phyloP scores from a whole-genome alignment of 2,329 filamentous ascomycete genomes.

The Leptographium lundbergii region DNA sequence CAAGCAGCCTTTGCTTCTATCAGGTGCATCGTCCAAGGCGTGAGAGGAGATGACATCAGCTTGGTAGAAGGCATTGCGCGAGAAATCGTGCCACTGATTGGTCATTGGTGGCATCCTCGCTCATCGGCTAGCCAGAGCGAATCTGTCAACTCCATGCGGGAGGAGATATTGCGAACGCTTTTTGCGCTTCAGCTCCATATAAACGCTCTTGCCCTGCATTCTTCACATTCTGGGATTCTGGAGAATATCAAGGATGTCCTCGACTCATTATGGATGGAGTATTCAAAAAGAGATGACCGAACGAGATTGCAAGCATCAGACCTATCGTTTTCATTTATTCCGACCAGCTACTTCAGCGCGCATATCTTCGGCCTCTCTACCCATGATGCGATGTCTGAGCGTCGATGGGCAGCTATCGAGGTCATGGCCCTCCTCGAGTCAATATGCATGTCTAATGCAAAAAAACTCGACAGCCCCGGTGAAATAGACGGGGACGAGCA shows the following conservation, averaged over 20 bases:
- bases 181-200: constrained; percentile 53
- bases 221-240: constrained; percentile 24
- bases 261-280: constrained; percentile 65
- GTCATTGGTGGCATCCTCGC: constrained; percentile 63
- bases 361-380: constrained; percentile 40
- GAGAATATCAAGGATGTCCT: constrained; percentile 50
- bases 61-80: constrained; percentile 48
- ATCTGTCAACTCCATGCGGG: constrained; percentile 45
- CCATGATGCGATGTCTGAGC: constrained; percentile 41
- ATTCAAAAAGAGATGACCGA: constrained; percentile 56
- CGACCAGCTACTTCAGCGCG: constrained; percentile 32
- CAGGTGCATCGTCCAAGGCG: constrained; percentile 55
- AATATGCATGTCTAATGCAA: constrained; percentile 22
- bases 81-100: constrained; percentile 57
- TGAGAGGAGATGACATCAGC: constrained; percentile 54
- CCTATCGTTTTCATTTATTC: constrained; percentile 42
- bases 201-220: constrained; percentile 38
- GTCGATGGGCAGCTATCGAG: constrained; percentile 47
- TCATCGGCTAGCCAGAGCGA: constrained; percentile 44
- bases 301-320: constrained; percentile 71
- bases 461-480: constrained; percentile 11
- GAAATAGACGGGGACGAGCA: constrained; percentile 25
- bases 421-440: constrained; percentile 45
- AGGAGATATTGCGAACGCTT: constrained; percentile 66
- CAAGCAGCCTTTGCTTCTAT: constrained; percentile 63